phyloP scores from a whole-genome alignment of 192 early-diverging fungal species.

The Haplosporangium gracile region DNA sequence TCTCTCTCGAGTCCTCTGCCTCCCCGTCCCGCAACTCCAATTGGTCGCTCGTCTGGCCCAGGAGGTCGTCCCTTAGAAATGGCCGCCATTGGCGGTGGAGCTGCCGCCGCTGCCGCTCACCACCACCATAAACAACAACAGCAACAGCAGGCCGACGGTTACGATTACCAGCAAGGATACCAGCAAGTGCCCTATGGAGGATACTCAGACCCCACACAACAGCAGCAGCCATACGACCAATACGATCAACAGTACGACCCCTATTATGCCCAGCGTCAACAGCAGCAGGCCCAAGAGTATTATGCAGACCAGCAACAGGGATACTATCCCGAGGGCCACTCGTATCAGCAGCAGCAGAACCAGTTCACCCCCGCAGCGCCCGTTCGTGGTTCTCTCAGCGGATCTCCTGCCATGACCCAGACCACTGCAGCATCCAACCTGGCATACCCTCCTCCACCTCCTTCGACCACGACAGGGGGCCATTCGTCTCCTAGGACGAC shows the following conservation, averaged over 20 bases:
- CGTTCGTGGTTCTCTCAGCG: not conserved
- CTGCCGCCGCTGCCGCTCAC: conserved; percentile 8
- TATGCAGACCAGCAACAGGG: conserved; percentile 9
- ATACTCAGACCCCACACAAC: not conserved
- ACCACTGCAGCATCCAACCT: conserved; percentile 10
- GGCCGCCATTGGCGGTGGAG: conserved; percentile 10
- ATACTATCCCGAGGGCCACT: conserved; percentile 9
- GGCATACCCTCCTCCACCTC: conserved; percentile 17
- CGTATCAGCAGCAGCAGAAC: not conserved
- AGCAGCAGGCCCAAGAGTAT: conserved; percentile 5
- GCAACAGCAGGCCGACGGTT: conserved; percentile 6
- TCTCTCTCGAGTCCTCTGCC: not conserved
- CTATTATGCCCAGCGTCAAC: conserved; percentile 20
- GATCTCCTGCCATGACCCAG: conserved; percentile 39
- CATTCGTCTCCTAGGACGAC: conserved; percentile 6
- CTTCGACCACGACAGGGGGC: not conserved
- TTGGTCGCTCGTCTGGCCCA: conserved; percentile 2
- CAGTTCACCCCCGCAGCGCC: not conserved
- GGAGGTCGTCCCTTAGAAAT: conserved; percentile 24
- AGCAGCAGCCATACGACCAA: conserved; percentile 29
- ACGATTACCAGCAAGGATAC: conserved; percentile 36
- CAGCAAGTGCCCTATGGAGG: conserved; percentile 29
- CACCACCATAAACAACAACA: conserved; percentile 3
- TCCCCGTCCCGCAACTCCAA: conserved; percentile 2
- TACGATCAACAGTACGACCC: conserved; percentile 36